Evolutionary conservation across 345 rosid genomes (phyloP).

Genomic region (Cardamine chenopodiifolia): DNA sequence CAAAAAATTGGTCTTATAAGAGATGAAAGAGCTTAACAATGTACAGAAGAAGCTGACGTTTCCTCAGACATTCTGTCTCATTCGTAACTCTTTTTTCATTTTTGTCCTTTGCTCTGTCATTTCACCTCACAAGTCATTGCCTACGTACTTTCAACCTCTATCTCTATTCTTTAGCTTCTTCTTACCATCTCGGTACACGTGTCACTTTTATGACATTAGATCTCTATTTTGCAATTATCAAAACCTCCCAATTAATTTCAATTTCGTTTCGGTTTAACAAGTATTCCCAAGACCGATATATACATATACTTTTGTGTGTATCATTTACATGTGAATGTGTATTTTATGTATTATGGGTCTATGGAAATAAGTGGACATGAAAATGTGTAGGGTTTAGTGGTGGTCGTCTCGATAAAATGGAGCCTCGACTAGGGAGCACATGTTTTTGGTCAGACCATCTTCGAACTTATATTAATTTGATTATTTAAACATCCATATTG

Average conservation of each 20-base stretch:
- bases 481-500: neutral
- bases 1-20: neutral
- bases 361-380: slow-evolving; percentile 7
- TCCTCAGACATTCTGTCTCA: slow-evolving; percentile 38
- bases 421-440: slow-evolving; percentile 31
- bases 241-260: neutral
- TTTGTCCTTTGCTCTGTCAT: slow-evolving; percentile 20
- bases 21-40: slow-evolving; percentile 3
- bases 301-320: neutral
- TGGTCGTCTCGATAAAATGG: slow-evolving; percentile 33
- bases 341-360: neutral
- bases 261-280: slow-evolving; percentile 9
- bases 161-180: slow-evolving; percentile 8
- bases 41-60: slow-evolving; percentile 23
- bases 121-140: slow-evolving; percentile 29
- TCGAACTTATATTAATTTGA: neutral
- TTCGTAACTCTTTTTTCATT: slow-evolving; percentile 8
- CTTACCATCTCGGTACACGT: slow-evolving; percentile 27
- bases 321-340: neutral
- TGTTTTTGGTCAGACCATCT: slow-evolving; percentile 32
- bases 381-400: slow-evolving; percentile 24
- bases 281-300: neutral
- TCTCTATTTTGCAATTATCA: slow-evolving; percentile 3
- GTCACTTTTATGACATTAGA: slow-evolving; percentile 7
- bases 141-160: neutral